Evolutionary conservation across 2,329 filamentous ascomycete species (phyloP).

Genomic region (Talaromyces sp.): DNA sequence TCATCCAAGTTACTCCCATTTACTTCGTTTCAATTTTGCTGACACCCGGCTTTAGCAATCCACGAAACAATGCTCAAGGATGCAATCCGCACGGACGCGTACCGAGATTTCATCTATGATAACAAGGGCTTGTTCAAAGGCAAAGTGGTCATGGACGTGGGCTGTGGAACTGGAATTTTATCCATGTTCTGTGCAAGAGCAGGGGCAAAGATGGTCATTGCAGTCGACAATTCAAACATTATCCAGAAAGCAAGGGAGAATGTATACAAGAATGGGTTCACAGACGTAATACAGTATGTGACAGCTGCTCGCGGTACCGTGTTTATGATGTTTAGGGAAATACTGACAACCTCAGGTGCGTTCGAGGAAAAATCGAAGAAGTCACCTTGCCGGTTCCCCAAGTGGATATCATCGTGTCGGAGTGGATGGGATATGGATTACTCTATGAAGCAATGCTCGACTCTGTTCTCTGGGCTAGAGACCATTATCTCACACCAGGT

Average conservation of each 20-base stretch:
- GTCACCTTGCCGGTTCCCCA: conserved; percentile 70
- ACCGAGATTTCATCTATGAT: conserved; percentile 69
- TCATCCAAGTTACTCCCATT: neutral
- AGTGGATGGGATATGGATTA: conserved; percentile 97
- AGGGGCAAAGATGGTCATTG: conserved; percentile 79
- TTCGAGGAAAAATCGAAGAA: conserved; percentile 85
- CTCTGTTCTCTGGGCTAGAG: conserved; percentile 81
- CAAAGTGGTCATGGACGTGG: conserved; percentile 80
- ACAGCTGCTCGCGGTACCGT: neutral
- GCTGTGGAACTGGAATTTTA: conserved; percentile 75
- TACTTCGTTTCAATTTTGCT: neutral
- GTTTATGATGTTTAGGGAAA: conserved; percentile 8
- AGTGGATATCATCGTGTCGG: conserved; percentile 91
- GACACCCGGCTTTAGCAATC: conserved; percentile 58
- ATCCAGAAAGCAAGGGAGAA: conserved; percentile 83
- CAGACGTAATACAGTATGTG: conserved; percentile 61
- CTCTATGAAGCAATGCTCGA: conserved; percentile 96
- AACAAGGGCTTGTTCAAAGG: conserved; percentile 42
- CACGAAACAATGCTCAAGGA: conserved; percentile 97
- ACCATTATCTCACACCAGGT: conserved; percentile 74
- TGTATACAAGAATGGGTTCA: conserved; percentile 73
- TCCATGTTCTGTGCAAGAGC: conserved; percentile 94
- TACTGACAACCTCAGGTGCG: conserved; percentile 43
- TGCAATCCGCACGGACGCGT: conserved; percentile 78
- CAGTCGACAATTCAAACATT: conserved; percentile 89